Evolutionary conservation across 2,329 filamentous ascomycete genomes (phyloP).

Genomic region (Metarhizium sp.): DNA sequence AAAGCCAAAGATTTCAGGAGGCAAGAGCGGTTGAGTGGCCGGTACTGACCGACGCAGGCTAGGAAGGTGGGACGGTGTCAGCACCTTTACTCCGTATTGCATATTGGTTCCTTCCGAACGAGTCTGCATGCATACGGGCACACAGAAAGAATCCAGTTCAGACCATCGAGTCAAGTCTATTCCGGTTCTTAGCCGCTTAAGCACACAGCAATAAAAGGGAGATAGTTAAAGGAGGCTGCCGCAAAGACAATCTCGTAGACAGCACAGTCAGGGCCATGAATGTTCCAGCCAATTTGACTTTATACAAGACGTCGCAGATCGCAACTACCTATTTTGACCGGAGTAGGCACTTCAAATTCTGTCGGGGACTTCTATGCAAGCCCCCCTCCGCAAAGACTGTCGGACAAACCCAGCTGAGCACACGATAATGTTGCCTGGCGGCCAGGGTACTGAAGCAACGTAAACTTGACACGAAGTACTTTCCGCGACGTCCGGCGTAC

Average conservation of each 20-base stretch:
- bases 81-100: background rate
- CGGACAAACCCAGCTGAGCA: background rate
- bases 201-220: background rate
- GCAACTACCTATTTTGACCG: no score
- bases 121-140: background rate
- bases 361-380: background rate
- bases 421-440: background rate
- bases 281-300: background rate
- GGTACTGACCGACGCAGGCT: background rate
- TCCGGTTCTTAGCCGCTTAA: no score
- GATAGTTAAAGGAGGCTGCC: background rate
- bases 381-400: background rate
- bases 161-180: no score
- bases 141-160: no score
- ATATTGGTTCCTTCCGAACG: background rate
- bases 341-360: no score
- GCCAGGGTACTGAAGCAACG: background rate
- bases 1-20: background rate
- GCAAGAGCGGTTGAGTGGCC: background rate
- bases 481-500: no score
- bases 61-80: background rate
- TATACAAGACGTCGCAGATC: background rate
- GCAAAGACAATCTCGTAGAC: background rate
- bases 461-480: background rate
- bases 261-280: background rate